Conservation (phyloP, 139 green algal genomes). For the Diplosphaera chodatii region DNA sequence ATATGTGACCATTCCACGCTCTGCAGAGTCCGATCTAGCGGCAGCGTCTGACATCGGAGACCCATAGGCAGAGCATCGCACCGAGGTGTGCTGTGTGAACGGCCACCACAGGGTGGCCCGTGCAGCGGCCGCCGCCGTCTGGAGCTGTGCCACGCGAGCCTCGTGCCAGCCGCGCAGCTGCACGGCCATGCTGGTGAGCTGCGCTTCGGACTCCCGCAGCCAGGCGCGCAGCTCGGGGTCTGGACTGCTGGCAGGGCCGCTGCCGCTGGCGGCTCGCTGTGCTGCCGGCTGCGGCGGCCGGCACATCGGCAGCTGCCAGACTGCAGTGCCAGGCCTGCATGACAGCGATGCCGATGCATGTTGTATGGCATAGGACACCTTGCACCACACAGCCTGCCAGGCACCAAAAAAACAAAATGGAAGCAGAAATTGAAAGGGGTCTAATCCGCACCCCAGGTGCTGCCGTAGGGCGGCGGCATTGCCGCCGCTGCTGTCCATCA, state of each 20-base stretch:
- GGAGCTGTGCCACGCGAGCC: conserved; percentile 37
- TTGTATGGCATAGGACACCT: conserved; percentile 1
- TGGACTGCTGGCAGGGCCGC: conserved; percentile 8
- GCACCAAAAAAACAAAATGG: no score
- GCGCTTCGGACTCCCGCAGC: conserved; percentile 37
- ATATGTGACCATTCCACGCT: no score
- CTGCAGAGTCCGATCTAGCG: no score
- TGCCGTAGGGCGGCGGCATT: conserved; percentile 27
- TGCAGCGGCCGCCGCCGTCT: conserved; percentile 13
- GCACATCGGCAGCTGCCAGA: conserved; percentile 1
- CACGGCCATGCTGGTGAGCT: conserved; percentile 47
- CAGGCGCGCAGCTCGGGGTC: conserved; percentile 50
- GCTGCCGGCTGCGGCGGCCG: neutral
- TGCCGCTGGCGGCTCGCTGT: neutral
- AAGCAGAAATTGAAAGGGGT: neutral
- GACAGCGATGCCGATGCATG: neutral
- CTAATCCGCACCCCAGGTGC: conserved; percentile 5
- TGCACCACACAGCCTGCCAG: no score
- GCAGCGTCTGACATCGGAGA: neutral
- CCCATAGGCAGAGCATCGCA: neutral
- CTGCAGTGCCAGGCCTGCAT: neutral
- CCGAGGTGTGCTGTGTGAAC: conserved; percentile 88
- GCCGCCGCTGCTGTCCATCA: conserved; percentile 41
- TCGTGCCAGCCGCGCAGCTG: conserved; percentile 34
- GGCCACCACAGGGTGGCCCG: conserved; percentile 82